A percentile compares a stretch with the other conserved stretches of the same genome.
phyloP scores from a whole-genome alignment of 805 yeast genomes.

The Wickerhamiella spandovensis region DNA sequence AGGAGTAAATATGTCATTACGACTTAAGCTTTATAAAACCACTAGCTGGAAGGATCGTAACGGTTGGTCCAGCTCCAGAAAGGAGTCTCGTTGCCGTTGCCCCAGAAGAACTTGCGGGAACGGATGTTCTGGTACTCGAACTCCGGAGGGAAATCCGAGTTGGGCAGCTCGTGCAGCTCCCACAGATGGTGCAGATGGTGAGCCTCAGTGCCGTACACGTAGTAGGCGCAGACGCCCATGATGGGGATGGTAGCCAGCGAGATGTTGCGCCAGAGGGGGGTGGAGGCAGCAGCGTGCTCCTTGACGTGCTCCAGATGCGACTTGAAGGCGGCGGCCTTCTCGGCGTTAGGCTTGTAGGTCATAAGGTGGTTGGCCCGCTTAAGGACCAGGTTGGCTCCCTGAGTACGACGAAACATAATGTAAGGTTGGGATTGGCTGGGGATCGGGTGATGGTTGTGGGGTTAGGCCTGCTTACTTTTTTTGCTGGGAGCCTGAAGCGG shows the following conservation, averaged over 20 bases:
- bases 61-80: constrained; percentile 97
- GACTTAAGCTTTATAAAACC: no score
- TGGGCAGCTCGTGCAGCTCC: constrained; percentile 46
- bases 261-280: constrained; percentile 75
- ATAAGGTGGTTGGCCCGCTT: constrained; percentile 19
- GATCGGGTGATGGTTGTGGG: neutral
- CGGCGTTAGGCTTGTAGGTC: constrained; percentile 29
- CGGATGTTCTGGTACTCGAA: constrained; percentile 88
- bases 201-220: constrained; percentile 68
- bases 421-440: constrained; percentile 6
- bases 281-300: constrained; percentile 69
- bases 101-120: constrained; percentile 88
- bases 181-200: constrained; percentile 78
- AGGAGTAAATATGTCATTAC: neutral
- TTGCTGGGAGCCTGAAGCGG: no score
- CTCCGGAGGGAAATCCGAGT: constrained; percentile 86
- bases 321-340: constrained; percentile 60
- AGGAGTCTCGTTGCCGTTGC: constrained; percentile 92
- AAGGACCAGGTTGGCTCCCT: constrained; percentile 5
- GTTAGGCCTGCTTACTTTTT: no score
- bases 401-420: constrained; percentile 14
- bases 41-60: constrained; percentile 29
- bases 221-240: constrained; percentile 58
- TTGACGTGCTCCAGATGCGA: constrained; percentile 47
- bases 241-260: constrained; percentile 77